phyloP scores from a whole-genome alignment of 2,329 filamentous ascomycete genomes.

The Sphaerulina musiva region DNA sequence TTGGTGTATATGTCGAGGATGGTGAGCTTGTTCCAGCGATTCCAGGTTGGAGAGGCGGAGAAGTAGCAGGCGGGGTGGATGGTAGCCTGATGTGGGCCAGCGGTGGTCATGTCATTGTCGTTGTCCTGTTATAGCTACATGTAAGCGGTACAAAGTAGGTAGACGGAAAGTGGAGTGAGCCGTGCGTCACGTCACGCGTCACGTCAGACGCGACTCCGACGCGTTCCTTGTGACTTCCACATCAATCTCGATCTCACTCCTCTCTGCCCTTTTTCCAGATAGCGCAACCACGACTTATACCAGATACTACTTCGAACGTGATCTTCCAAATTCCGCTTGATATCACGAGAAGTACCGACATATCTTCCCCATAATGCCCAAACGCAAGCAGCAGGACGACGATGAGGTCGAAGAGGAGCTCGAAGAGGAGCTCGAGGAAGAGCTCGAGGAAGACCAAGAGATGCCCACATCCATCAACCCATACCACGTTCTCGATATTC shows the following conservation, averaged over 20 bases:
- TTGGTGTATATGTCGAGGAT: slow-evolving; percentile 48
- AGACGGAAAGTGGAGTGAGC: slow-evolving; percentile 5
- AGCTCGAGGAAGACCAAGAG: slow-evolving; percentile 39
- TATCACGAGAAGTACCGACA: not conserved
- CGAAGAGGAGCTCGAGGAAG: slow-evolving; percentile 10
- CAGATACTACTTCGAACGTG: not conserved
- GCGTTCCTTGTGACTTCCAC: not conserved
- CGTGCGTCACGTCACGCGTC: slow-evolving; percentile 9
- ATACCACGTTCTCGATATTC: slow-evolving; percentile 70
- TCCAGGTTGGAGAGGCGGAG: slow-evolving; percentile 53
- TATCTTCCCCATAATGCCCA: slow-evolving; percentile 15
- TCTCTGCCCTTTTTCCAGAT: not conserved
- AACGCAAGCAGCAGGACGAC: slow-evolving; percentile 11
- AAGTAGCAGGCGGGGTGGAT: slow-evolving; percentile 57
- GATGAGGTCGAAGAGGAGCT: slow-evolving; percentile 5
- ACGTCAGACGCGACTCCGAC: slow-evolving; percentile 6
- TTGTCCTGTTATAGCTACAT: not conserved
- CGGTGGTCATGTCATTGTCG: slow-evolving; percentile 35
- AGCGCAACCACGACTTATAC: too few relatives aligned
- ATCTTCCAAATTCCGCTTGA: not conserved
- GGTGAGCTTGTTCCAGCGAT: slow-evolving; percentile 57
- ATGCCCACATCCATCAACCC: slow-evolving; percentile 63
- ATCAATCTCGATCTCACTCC: not conserved
- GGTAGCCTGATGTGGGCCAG: not conserved
- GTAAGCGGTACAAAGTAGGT: slow-evolving; percentile 4